These are phyloP conservation scores for Pilaira anomala DNA, from an alignment of 192 early-diverging fungal genomes.

Conservation along the genomic window DNA sequence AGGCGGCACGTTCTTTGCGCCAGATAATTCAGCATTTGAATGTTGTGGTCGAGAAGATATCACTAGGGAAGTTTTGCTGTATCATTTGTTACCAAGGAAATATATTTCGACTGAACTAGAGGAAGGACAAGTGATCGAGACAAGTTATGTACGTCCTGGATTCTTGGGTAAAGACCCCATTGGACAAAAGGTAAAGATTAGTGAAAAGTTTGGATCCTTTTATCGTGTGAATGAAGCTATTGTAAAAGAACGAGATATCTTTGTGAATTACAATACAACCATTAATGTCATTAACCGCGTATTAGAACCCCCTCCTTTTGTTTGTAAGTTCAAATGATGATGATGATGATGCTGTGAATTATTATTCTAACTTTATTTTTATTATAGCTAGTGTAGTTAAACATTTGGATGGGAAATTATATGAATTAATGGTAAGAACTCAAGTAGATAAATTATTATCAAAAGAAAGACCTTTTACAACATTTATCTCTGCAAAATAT, in stretches of 20 bases:
- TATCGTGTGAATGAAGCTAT: constrained; percentile 21
- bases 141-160: constrained; percentile 15
- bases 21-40: constrained; percentile 52
- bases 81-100: constrained; percentile 22
- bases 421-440: constrained; percentile 28
- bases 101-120: constrained; percentile 19
- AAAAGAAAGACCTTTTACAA: constrained; percentile 38
- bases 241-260: constrained; percentile 34
- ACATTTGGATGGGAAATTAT: constrained; percentile 5
- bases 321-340: constrained; percentile 30
- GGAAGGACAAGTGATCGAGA: constrained; percentile 27
- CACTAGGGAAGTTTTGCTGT: constrained; percentile 23
- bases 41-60: constrained; percentile 24
- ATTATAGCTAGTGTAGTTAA: not conserved
- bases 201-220: not conserved
- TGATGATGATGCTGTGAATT: too few species aligned
- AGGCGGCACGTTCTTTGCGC: constrained; percentile 57
- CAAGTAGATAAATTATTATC: constrained; percentile 23
- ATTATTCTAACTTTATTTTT: constrained; percentile 6
- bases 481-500: constrained; percentile 43
- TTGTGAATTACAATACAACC: constrained; percentile 40
- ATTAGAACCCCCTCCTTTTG: constrained; percentile 35
- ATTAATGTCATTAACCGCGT: constrained; percentile 48
- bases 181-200: constrained; percentile 23
- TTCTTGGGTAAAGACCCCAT: constrained; percentile 11